These are phyloP conservation scores for Adenanthera pavonina DNA, from an alignment of 306 rosid genomes.

Conservation along the genomic window DNA sequence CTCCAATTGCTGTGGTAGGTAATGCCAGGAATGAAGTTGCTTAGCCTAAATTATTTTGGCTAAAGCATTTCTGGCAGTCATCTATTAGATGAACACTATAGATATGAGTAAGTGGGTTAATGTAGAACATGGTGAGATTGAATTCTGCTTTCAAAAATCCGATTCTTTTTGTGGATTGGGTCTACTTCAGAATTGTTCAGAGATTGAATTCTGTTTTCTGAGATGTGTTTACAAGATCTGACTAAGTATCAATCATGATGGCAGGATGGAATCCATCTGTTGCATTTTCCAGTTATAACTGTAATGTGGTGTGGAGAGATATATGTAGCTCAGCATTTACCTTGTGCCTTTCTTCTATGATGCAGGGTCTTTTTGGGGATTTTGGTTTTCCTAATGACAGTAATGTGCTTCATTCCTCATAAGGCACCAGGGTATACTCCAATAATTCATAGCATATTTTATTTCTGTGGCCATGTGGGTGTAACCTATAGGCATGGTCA, in stretches of 20 bases:
- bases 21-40: not conserved
- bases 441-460: slow-evolving; percentile 17
- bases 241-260: slow-evolving; percentile 17
- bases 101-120: not conserved
- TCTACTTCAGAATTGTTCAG: not conserved
- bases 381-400: slow-evolving; percentile 67
- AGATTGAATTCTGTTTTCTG: not conserved
- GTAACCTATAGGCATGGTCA: slow-evolving; percentile 39
- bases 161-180: not conserved
- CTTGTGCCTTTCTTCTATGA: slow-evolving; percentile 28
- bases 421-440: slow-evolving; percentile 39
- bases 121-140: not conserved
- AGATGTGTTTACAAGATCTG: slow-evolving; percentile 17
- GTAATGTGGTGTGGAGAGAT: slow-evolving; percentile 20
- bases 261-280: slow-evolving; percentile 30
- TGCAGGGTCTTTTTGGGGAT: slow-evolving; percentile 78
- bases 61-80: slow-evolving; percentile 13
- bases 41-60: slow-evolving; percentile 6
- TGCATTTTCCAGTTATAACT: slow-evolving; percentile 14
- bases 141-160: not conserved
- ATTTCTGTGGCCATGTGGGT: slow-evolving; percentile 34
- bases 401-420: slow-evolving; percentile 51
- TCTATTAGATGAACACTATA: not conserved
- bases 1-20: not conserved
- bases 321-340: slow-evolving; percentile 21